Base-by-base conservation (phyloP, 345 rosid species). In the Eucalyptus rudis region DNA sequence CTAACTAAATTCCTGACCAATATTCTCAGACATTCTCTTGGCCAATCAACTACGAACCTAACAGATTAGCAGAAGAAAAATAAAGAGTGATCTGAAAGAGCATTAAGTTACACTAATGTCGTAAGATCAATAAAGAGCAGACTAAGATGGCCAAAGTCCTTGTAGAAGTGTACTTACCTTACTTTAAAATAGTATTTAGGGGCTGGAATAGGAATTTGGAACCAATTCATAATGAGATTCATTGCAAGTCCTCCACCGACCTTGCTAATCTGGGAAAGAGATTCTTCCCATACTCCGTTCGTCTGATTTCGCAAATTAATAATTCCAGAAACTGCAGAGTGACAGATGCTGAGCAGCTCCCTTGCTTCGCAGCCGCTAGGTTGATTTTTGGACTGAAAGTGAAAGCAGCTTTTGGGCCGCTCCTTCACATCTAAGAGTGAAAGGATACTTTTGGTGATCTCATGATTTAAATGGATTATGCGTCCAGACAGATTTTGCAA, bases 121-220 rank as follows among this genome's bases (percentile, higher is more conserved):
- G 1, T 20, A 76, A 19, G 83, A 36, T 10, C 83, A 36, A 76
- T 76, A 36, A 36, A 76, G 83, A 19, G 47, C 14, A 40, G 25
- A 13, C 83, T 36, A 88, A 62, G 80, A 4, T 62, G 33, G 83
- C 64, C 52, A 40, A 50, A 27, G 24, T 9, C 9, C 79, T 44
- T 56, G 47, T 49, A 43, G n/a, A 79, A 81, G 47, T 86, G 56
- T 19, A 71, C 88, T 83, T 47, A 97, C 99, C 97, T 95, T 90
- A 93, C 87, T 59, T 89, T 94, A 86, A 96, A 96, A 93, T 94
- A 96, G 87, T 91, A 91, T 87, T 91, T 93, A 27, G 99, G 99
- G 89, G 92, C 90, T 83, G 88, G 93, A 89, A 94, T 93, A 87
- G 98, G 98, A 86, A 94, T 92, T 86, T 88, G 91, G 89, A 95